These are phyloP conservation scores for Fusarium camptoceras DNA, from an alignment of 2,329 filamentous ascomycete species.

Conservation along the genomic window DNA sequence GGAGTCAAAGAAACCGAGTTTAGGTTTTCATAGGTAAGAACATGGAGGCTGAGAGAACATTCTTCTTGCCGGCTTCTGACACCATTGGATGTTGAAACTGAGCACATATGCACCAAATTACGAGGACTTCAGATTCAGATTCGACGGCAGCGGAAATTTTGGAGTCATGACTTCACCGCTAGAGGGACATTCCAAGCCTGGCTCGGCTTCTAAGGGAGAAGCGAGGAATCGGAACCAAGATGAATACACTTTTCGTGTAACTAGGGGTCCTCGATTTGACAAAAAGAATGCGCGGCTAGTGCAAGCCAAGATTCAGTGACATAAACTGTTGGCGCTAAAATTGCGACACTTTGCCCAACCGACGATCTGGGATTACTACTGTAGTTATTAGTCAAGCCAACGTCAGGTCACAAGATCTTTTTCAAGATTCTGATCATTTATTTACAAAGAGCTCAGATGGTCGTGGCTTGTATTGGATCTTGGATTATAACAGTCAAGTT, in stretches of 20 bases:
- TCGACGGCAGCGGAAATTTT: neutral
- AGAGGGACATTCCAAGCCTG: constrained; percentile 12
- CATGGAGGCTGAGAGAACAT: neutral
- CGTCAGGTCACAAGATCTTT: constrained; percentile 7
- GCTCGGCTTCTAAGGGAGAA: constrained; percentile 7
- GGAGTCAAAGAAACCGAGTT: neutral
- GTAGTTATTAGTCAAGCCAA: neutral
- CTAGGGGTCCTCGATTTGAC: constrained; percentile 23
- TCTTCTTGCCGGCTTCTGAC: neutral
- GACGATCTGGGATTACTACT: neutral
- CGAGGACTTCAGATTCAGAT: constrained; percentile 11
- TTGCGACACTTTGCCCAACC: constrained; percentile 24
- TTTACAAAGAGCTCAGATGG: neutral
- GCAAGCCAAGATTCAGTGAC: constrained; percentile 35
- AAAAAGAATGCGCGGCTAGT: constrained; percentile 27
- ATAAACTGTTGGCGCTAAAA: constrained; percentile 38
- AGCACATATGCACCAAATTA: constrained; percentile 4
- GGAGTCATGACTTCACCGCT: constrained; percentile 26
- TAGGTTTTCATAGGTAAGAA: neutral
- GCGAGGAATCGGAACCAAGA: constrained; percentile 12
- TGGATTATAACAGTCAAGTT: neutral
- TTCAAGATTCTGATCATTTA: neutral
- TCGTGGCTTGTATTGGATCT: neutral
- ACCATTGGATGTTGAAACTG: neutral
- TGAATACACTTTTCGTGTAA: constrained; percentile 15